Percentiles rank a stretch among this genome's conserved stretches.
Evolutionary conservation across 345 rosid species (phyloP).

Genomic region (Pugionium dolabratum): DNA sequence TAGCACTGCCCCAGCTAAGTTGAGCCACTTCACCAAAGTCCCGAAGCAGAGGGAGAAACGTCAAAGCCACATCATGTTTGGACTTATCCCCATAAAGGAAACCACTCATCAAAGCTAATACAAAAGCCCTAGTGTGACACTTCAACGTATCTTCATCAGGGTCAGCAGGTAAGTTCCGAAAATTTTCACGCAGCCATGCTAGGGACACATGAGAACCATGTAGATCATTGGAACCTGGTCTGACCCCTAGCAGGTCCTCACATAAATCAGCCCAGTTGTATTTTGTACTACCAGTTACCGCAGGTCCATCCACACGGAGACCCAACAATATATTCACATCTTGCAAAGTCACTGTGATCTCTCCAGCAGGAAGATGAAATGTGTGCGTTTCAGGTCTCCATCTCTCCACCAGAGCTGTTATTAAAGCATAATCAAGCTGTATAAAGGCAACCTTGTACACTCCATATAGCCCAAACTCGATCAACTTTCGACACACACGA

Average conservation of each 20-base stretch:
- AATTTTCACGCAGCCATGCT: slow-evolving; percentile 43
- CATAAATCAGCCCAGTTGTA: slow-evolving; percentile 45
- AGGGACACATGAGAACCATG: slow-evolving; percentile 45
- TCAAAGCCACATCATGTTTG: slow-evolving; percentile 45
- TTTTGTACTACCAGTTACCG: slow-evolving; percentile 54
- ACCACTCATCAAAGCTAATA: slow-evolving; percentile 45
- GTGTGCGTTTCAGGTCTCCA: slow-evolving; percentile 81
- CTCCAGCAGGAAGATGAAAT: slow-evolving; percentile 74
- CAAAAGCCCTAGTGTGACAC: slow-evolving; percentile 43
- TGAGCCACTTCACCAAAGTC: slow-evolving; percentile 39
- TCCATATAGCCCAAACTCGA: slow-evolving; percentile 41
- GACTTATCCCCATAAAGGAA: slow-evolving; percentile 45
- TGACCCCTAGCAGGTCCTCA: slow-evolving; percentile 39
- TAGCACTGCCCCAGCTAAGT: slow-evolving; percentile 47
- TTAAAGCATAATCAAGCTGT: slow-evolving; percentile 62
- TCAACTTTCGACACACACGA: slow-evolving; percentile 42
- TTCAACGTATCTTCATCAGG: slow-evolving; percentile 41
- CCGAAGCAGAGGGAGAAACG: slow-evolving; percentile 42
- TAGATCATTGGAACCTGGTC: slow-evolving; percentile 44
- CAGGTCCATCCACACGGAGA: slow-evolving; percentile 74
- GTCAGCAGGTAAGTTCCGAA: slow-evolving; percentile 36
- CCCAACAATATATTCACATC: slow-evolving; percentile 71
- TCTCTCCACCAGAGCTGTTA: slow-evolving; percentile 79
- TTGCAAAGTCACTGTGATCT: slow-evolving; percentile 61
- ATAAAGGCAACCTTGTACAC: slow-evolving; percentile 76